Conservation (phyloP, 2,329 filamentous ascomycete genomes). For the Epichloe sp. region DNA sequence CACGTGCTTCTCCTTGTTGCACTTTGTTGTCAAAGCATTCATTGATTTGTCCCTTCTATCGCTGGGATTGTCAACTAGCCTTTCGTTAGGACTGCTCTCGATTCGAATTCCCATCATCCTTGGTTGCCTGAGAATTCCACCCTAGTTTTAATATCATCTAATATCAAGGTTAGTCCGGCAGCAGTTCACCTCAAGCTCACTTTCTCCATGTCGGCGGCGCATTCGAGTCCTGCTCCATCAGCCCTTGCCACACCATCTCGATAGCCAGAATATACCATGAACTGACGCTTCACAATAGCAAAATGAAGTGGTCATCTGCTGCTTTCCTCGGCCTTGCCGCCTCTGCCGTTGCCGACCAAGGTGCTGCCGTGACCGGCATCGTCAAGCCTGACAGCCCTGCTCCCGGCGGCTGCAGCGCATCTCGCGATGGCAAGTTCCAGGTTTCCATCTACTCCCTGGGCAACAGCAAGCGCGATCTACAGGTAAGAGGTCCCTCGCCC, state of each 20-base stretch:
- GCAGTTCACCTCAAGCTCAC: neutral
- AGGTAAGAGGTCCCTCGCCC: slow-evolving; percentile 16
- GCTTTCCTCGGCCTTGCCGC: slow-evolving; percentile 27
- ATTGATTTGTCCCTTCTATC: slow-evolving; percentile 24
- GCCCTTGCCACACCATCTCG: neutral
- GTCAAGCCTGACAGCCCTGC: slow-evolving; percentile 35
- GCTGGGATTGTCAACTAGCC: slow-evolving; percentile 7
- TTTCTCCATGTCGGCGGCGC: neutral
- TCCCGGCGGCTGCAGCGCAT: slow-evolving; percentile 39
- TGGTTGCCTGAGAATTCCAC: neutral
- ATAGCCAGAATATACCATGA: neutral
- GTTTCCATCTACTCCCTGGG: slow-evolving; percentile 36
- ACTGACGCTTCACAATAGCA: slow-evolving; percentile 9
- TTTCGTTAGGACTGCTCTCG: slow-evolving; percentile 2
- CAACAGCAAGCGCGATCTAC: slow-evolving; percentile 21
- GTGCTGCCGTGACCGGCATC: slow-evolving; percentile 25
- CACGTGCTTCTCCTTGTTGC: slow-evolving; percentile 5
- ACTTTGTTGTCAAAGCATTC: neutral
- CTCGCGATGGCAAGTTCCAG: slow-evolving; percentile 41
- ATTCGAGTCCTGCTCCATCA: neutral
- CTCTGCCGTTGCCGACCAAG: slow-evolving; percentile 28
- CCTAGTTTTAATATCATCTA: neutral
- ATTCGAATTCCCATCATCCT: neutral
- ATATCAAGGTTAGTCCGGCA: slow-evolving; percentile 2
- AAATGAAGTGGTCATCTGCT: slow-evolving; percentile 20